Percentiles rank a stretch among this genome's conserved stretches.
Evolutionary conservation across 73 alveolate species (phyloP).

Genomic region (Paramecium sexaurelia): DNA sequence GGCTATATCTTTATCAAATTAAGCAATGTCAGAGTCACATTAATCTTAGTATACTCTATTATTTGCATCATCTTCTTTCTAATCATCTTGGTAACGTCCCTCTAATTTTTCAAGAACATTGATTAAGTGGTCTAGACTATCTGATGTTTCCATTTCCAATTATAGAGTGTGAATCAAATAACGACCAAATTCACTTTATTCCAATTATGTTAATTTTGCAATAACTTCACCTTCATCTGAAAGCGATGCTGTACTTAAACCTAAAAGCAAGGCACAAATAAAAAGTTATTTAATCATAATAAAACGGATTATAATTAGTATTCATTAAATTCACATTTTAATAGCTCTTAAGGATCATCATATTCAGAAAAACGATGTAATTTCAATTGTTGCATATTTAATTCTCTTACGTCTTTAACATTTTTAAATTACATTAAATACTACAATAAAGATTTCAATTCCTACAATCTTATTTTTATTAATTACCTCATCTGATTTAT

Average conservation of each 20-base stretch:
- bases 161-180: not conserved
- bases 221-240: constrained; percentile 36
- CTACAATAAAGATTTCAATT: constrained; percentile 45
- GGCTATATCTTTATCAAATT: constrained; percentile 32
- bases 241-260: not conserved
- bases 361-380: constrained; percentile 38
- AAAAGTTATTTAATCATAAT: not conserved
- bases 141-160: constrained; percentile 52
- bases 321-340: constrained; percentile 40
- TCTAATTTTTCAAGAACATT: constrained; percentile 2
- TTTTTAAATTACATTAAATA: constrained; percentile 30
- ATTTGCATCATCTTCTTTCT: constrained; percentile 51
- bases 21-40: constrained; percentile 43
- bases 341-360: constrained; percentile 49
- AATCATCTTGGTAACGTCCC: constrained; percentile 16
- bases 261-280: not conserved
- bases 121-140: constrained; percentile 16
- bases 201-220: not conserved
- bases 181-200: constrained; percentile 16
- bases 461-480: not conserved
- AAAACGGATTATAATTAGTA: constrained; percentile 56
- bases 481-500: constrained; percentile 74
- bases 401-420: constrained; percentile 43
- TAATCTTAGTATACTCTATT: not conserved
- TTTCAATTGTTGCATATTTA: constrained; percentile 25